phyloP scores from a whole-genome alignment of 495 filamentous ascomycete genomes.

The Lepidopterella palustris region DNA sequence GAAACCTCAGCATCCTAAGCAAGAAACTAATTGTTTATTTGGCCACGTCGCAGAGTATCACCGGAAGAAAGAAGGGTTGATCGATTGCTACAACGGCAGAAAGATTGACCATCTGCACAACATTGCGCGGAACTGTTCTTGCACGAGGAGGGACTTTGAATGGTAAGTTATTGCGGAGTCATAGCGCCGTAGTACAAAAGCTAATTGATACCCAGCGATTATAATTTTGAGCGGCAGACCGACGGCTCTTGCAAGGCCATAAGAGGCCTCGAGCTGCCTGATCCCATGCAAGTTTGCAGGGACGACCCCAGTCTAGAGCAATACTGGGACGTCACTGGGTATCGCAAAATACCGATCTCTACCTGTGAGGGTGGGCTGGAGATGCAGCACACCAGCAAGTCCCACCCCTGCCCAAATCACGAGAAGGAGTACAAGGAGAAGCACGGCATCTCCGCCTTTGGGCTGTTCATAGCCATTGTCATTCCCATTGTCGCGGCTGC shows the following conservation, averaged over 20 bases:
- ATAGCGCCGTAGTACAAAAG: conserved; percentile 5
- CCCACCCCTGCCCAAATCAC: conserved; percentile 63
- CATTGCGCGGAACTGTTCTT: conserved; percentile 68
- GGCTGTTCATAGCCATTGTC: conserved; percentile 81
- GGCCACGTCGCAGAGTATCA: conserved; percentile 86
- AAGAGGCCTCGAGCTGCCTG: conserved; percentile 56
- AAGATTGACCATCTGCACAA: conserved; percentile 61
- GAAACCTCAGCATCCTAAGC: conserved; percentile 70
- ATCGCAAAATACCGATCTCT: conserved; percentile 81
- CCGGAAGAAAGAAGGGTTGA: conserved; percentile 65
- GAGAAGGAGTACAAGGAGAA: conserved; percentile 69
- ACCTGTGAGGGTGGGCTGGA: conserved; percentile 72
- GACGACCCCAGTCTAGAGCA: conserved; percentile 59
- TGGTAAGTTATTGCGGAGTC: conserved; percentile 55
- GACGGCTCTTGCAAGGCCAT: conserved; percentile 74
- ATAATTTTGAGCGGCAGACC: conserved; percentile 75
- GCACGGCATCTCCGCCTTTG: conserved; percentile 62
- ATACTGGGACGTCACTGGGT: conserved; percentile 78
- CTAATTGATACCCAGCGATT: conserved; percentile 59
- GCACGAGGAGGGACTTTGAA: conserved; percentile 81
- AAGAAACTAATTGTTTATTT: conserved; percentile 71
- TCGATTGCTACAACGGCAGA: conserved; percentile 69
- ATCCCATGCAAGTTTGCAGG: conserved; percentile 59
- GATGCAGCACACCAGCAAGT: conserved; percentile 54
- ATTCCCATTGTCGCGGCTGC: conserved; percentile 62